A percentile compares a stretch with the other conserved stretches of the same genome.
Conservation (phyloP, 2,329 filamentous ascomycete species). For the Eurotiales sp. region DNA sequence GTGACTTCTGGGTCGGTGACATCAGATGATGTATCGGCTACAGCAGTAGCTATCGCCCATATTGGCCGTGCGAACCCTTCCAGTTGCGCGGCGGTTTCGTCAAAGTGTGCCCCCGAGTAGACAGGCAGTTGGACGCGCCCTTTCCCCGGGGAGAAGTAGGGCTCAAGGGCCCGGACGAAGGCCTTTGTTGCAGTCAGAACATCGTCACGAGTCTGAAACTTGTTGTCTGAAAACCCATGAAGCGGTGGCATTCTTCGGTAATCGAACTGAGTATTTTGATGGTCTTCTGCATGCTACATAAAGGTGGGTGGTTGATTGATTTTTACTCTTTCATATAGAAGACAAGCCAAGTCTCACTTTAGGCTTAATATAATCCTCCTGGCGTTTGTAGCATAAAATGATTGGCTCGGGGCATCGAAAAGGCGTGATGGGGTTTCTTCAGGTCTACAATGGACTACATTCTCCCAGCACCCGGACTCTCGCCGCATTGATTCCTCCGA, state of each 20-base stretch:
- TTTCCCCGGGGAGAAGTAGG: slow-evolving; percentile 7
- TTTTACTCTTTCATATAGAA: neutral
- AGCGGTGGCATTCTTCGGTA: too few species aligned
- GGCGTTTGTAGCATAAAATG: too few species aligned
- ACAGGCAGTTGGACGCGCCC: slow-evolving; percentile 3
- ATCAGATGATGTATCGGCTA: neutral
- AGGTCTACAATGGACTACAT: too few species aligned
- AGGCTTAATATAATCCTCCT: too few species aligned
- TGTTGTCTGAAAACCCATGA: too few species aligned
- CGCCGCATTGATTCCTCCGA: too few species aligned
- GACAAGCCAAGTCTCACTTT: neutral
- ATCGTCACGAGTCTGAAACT: too few species aligned
- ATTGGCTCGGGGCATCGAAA: too few species aligned
- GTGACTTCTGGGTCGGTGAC: too few species aligned
- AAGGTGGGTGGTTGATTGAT: neutral
- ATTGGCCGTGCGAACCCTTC: slow-evolving; percentile 6
- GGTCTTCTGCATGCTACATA: neutral
- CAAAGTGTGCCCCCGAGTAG: slow-evolving; percentile 1
- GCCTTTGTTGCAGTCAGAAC: too few species aligned
- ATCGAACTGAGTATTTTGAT: neutral
- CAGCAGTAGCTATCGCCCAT: neutral
- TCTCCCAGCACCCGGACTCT: too few species aligned
- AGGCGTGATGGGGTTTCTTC: too few species aligned
- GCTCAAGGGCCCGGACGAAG: neutral
- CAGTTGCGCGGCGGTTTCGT: slow-evolving; percentile 5